These are phyloP conservation scores for Saccharomyces paradoxus DNA, from an alignment of 805 yeast species.

Conservation along the genomic window DNA sequence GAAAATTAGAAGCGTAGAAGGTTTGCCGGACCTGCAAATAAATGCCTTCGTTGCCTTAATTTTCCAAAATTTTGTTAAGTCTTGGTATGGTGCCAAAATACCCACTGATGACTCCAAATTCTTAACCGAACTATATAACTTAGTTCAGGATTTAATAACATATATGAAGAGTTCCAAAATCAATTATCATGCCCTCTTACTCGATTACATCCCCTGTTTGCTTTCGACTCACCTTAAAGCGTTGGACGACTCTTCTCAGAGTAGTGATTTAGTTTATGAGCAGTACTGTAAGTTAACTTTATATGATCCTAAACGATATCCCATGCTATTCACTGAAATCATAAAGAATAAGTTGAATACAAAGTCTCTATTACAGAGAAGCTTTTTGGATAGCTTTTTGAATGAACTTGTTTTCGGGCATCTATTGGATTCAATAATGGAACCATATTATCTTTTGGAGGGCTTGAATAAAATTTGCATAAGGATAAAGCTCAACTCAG, in stretches of 20 bases:
- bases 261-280: constrained; percentile 1
- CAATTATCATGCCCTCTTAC: constrained; percentile 11
- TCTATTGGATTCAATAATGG: constrained; percentile 17
- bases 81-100: constrained; percentile 30
- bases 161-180: constrained; percentile 4
- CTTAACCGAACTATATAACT: constrained; percentile 10
- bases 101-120: constrained; percentile 22
- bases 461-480: constrained; percentile 12
- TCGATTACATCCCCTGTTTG: constrained; percentile 24
- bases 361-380: constrained; percentile 16
- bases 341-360: constrained; percentile 7
- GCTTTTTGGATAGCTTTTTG: constrained; percentile 19
- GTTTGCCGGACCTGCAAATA: constrained; percentile 11
- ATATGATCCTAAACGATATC: constrained; percentile 13
- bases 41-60: constrained; percentile 22
- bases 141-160: constrained; percentile 8
- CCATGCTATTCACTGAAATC: constrained; percentile 9
- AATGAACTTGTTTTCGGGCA: constrained; percentile 19
- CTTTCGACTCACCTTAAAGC: constrained; percentile 15
- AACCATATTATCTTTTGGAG: constrained; percentile 22
- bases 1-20: constrained; percentile 7
- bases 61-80: constrained; percentile 18
- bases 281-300: constrained; percentile 10
- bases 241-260: constrained; percentile 2
- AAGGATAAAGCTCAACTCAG: background rate